phyloP scores from a whole-genome alignment of 768 basidiomycete genomes.

The Calocybe indica region DNA sequence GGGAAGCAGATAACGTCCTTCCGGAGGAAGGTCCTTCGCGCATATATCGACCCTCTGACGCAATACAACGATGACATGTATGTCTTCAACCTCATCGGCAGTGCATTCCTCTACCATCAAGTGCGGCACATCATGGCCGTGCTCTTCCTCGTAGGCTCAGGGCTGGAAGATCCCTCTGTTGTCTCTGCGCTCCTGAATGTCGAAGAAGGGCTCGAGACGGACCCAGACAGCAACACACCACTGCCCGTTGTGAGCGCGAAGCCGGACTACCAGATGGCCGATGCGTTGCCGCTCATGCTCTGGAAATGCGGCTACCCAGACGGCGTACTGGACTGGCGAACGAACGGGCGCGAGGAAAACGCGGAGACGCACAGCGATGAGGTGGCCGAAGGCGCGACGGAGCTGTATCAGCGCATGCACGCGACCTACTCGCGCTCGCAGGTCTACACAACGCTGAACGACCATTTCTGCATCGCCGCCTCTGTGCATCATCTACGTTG shows the following conservation, averaged over 20 bases:
- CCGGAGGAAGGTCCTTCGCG: conserved; percentile 58
- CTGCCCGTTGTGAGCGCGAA: conserved; percentile 58
- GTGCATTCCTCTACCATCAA: conserved; percentile 92
- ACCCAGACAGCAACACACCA: conserved; percentile 23
- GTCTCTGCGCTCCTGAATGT: conserved; percentile 73
- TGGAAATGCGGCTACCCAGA: conserved; percentile 82
- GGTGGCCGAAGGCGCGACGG: conserved; percentile 21
- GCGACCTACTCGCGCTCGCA: conserved; percentile 53
- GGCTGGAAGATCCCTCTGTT: conserved; percentile 69
- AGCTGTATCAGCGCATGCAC: conserved; percentile 48
- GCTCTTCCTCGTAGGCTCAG: conserved; percentile 81
- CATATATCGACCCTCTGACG: conserved; percentile 50
- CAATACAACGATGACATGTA: conserved; percentile 33
- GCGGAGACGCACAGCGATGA: conserved; percentile 11
- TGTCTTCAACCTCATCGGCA: conserved; percentile 82
- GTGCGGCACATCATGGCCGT: conserved; percentile 92
- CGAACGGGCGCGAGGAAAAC: conserved; percentile 13
- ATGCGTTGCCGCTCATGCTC: conserved; percentile 83
- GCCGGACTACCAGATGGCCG: conserved; percentile 93
- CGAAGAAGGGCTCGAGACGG: conserved; percentile 35
- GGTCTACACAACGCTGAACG: conserved; percentile 57
- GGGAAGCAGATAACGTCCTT: conserved; percentile 87
- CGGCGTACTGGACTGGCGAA: conserved; percentile 68
- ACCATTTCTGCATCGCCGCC: conserved; percentile 59
- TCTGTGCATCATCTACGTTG: conserved; percentile 37